phyloP scores from a whole-genome alignment of 306 rosid species.

The Cotoneaster glaucophyllus region DNA sequence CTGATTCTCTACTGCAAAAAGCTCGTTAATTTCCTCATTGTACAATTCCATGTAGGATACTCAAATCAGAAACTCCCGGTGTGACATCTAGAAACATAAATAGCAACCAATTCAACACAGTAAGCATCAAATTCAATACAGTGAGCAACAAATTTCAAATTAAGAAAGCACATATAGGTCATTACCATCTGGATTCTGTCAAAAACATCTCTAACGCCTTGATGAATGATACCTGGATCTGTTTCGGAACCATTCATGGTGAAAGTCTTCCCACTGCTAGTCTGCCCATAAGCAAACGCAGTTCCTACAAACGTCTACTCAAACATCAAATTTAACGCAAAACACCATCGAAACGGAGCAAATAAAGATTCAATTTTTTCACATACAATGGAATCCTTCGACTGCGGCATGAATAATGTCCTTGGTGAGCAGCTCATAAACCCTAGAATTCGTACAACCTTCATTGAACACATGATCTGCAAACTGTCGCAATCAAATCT shows the following conservation, averaged over 20 bases:
- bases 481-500: not conserved
- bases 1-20: conserved; percentile 78
- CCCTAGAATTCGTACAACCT: conserved; percentile 53
- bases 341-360: not conserved
- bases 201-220: conserved; percentile 72
- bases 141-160: not conserved
- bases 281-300: conserved; percentile 96
- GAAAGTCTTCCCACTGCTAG: conserved; percentile 98
- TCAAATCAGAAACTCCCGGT: conserved; percentile 81
- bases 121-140: conserved; percentile 6
- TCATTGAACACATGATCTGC: conserved; percentile 86
- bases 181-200: conserved; percentile 61
- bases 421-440: conserved; percentile 71
- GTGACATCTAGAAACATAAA: conserved; percentile 40
- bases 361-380: not conserved
- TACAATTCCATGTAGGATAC: conserved; percentile 96
- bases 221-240: conserved; percentile 80
- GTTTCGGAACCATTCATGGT: conserved; percentile 88
- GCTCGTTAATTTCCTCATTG: conserved; percentile 90
- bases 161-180: not conserved
- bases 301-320: conserved; percentile 54
- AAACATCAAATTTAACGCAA: not conserved
- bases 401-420: conserved; percentile 84
- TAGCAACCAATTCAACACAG: conserved; percentile 9
- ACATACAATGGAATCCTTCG: conserved; percentile 79